Base-by-base conservation (phyloP, 75 land plant species). In the Cryptomeria japonica region DNA sequence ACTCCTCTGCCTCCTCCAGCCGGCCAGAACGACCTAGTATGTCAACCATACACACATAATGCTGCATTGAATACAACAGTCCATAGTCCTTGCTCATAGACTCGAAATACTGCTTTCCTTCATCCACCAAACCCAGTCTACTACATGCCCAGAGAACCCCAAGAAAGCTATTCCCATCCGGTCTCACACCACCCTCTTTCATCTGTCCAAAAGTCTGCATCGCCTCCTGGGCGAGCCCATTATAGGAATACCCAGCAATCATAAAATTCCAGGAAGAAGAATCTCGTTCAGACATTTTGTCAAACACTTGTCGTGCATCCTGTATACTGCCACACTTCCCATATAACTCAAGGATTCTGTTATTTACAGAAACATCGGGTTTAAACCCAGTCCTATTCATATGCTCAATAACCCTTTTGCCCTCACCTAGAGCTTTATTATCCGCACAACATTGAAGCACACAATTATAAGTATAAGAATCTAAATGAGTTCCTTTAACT, bases 241-340 rank as follows among this genome's bases (percentile, higher is more conserved):
- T 68, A 31, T 87, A 51, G 15, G 80, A 77, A 44, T 87, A 89
- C 10, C 89, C 89, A 73, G 88, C 64, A 72, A 89, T 41, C 77
- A 89, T 46, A n/a, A 42, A 77, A 22, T 72, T 70, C 89, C 89
- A 89, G 3, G 89, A 87, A 28, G 53, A n/a, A 22, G 32, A 41
- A 70, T 89, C 88, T 32, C 73, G 55, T 36, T 64, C 47, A 47
- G 10, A 28, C 88, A 87, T 58, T 64, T 41, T 46, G 80, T 89
- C 61, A 61, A 89, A 87, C 38, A 89, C 88, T 53, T 87, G 88
- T 42, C 51, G 78, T 37, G 87, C 86, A 85, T 87, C 87, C 32
- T 77, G 34, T 49, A 87, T 25, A 28, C 86, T 37, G 2, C 85
- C 83, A 28, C 87, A 87, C 28, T 87, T 87, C 19, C 83, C 84